Percentiles rank a stretch among this genome's conserved stretches.
phyloP scores from a whole-genome alignment of 768 basidiomycete species.

The Rhizopogon rudus region DNA sequence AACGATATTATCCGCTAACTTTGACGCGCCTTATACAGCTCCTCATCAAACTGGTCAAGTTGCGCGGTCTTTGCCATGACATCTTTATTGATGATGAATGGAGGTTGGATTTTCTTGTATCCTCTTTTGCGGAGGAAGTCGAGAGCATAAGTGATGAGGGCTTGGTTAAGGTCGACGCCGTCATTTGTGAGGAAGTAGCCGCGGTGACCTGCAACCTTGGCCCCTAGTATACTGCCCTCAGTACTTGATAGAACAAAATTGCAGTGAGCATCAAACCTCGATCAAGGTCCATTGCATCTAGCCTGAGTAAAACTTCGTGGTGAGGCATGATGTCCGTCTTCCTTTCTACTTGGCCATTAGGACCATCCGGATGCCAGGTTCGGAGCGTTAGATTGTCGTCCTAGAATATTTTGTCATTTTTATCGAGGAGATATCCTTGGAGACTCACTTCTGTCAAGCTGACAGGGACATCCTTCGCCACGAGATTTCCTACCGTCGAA shows the following conservation, averaged over 20 bases:
- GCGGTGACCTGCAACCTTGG: conserved; percentile 92
- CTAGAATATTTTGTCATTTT: conserved; percentile 32
- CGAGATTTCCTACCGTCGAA: conserved; percentile 84
- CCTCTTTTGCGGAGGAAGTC: conserved; percentile 80
- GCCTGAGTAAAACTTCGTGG: conserved; percentile 89
- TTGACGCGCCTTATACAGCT: conserved; percentile 85
- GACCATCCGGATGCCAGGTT: conserved; percentile 84
- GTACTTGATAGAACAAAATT: neutral
- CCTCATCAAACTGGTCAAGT: conserved; percentile 97
- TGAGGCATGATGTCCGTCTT: conserved; percentile 86
- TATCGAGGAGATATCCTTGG: neutral
- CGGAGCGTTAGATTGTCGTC: conserved; percentile 84
- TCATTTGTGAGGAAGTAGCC: conserved; percentile 96
- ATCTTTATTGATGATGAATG: conserved; percentile 98
- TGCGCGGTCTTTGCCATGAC: conserved; percentile 98
- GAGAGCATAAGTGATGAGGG: conserved; percentile 89
- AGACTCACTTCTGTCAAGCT: conserved; percentile 77
- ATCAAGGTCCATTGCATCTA: conserved; percentile 97
- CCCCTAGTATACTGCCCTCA: conserved; percentile 41
- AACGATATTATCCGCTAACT: neutral
- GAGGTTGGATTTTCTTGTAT: conserved; percentile 94
- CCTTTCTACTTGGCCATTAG: conserved; percentile 65
- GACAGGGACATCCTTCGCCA: conserved; percentile 81
- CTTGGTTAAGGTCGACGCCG: conserved; percentile 96
- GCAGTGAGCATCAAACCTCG: conserved; percentile 48